Evolutionary conservation across 2,329 filamentous ascomycete species (phyloP).

Genomic region (Trichophaea hybrida): DNA sequence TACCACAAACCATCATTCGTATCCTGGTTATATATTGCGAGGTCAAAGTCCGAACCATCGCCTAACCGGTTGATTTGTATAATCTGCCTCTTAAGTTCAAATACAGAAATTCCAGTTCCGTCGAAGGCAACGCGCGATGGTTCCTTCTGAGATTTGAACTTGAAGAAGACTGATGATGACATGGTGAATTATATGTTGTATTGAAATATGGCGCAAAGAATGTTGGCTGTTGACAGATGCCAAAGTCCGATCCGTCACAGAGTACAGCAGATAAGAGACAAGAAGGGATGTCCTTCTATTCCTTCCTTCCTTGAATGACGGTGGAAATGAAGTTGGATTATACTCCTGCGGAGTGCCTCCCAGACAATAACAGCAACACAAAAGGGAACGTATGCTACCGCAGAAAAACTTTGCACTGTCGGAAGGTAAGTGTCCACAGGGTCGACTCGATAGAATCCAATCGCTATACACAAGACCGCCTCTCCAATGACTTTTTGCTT

Average conservation of each 20-base stretch:
- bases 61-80: constrained; percentile 87
- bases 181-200: constrained; percentile 38
- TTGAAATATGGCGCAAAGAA: neutral
- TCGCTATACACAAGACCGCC: neutral
- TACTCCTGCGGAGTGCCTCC: neutral
- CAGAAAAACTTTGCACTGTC: constrained; percentile 1
- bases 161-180: constrained; percentile 98
- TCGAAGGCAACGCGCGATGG: constrained; percentile 90
- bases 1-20: constrained; percentile 50
- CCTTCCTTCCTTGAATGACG: neutral
- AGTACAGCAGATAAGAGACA: neutral
- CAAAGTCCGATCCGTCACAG: constrained; percentile 1
- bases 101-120: constrained; percentile 93
- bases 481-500: neutral
- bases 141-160: constrained; percentile 98
- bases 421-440: neutral
- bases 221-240: neutral
- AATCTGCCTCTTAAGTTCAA: constrained; percentile 97
- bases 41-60: constrained; percentile 90
- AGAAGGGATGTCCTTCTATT: neutral
- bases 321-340: neutral
- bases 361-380: neutral
- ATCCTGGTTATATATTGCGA: constrained; percentile 87
- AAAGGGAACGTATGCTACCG: neutral
- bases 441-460: constrained; percentile 1